phyloP scores from a whole-genome alignment of 2,329 filamentous ascomycete species.

The Colletotrichum kahawae region DNA sequence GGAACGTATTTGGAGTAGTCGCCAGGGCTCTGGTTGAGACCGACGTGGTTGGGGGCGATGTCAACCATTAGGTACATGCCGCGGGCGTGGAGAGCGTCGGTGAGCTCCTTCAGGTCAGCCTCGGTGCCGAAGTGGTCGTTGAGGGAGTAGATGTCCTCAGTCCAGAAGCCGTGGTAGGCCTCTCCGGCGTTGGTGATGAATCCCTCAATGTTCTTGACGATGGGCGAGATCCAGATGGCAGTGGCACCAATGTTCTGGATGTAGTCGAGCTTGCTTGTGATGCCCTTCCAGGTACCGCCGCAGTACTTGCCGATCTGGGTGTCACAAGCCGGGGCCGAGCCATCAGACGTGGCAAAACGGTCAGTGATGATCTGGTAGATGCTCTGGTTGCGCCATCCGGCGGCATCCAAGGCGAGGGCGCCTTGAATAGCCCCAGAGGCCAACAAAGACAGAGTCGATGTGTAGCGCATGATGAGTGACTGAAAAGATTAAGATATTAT shows the following conservation, averaged over 20 bases:
- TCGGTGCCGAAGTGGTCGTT: conserved; percentile 55
- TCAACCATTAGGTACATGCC: conserved; percentile 65
- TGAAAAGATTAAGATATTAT: neutral
- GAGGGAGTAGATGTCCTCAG: conserved; percentile 41
- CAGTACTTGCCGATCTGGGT: conserved; percentile 43
- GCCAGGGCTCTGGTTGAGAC: conserved; percentile 28
- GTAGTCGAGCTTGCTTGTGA: conserved; percentile 54
- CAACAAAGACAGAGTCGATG: conserved; percentile 4
- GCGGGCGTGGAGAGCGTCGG: conserved; percentile 52
- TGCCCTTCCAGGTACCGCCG: conserved; percentile 54
- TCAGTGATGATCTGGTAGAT: conserved; percentile 53
- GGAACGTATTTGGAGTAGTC: conserved; percentile 27
- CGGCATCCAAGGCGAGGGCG: conserved; percentile 29
- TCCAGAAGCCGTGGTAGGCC: conserved; percentile 47
- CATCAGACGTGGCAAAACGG: conserved; percentile 43
- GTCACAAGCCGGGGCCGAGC: conserved; percentile 37
- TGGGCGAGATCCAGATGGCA: conserved; percentile 49
- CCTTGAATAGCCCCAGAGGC: conserved; percentile 12
- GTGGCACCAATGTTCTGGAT: conserved; percentile 52
- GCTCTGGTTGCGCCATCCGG: conserved; percentile 43
- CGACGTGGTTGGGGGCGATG: conserved; percentile 57
- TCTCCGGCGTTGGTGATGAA: conserved; percentile 28
- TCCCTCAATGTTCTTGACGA: conserved; percentile 43
- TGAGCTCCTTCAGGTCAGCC: conserved; percentile 51
- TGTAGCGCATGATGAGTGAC: neutral